A percentile compares a stretch with the other conserved stretches of the same genome.
Conservation (phyloP, 768 basidiomycete genomes). For the Neoboletus brunneissimus region DNA sequence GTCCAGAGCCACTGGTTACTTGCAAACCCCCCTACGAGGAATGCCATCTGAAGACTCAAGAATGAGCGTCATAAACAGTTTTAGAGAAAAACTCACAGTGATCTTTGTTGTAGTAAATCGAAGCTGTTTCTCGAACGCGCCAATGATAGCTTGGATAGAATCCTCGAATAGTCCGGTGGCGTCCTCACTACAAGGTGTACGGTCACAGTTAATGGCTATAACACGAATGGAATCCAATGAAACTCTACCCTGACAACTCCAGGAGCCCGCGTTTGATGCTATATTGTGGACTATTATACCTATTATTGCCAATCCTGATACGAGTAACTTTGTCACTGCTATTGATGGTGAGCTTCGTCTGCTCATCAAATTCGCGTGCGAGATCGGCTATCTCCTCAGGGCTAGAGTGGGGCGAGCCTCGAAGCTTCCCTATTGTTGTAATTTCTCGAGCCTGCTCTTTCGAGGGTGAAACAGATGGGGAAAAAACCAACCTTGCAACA, state of each 20-base stretch:
- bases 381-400: conserved; percentile 3
- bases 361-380: conserved; percentile 6
- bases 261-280: conserved; percentile 6
- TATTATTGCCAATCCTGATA: not conserved
- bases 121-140: conserved; percentile 12
- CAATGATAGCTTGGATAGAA: conserved; percentile 10
- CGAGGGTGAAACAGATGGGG: not conserved
- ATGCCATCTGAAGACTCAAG: conserved; percentile 3
- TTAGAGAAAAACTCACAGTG: not conserved
- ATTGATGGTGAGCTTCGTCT: conserved; percentile 6
- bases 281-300: conserved; percentile 1
- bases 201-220: not conserved
- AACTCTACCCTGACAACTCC: conserved; percentile 6
- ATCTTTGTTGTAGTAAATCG: not conserved
- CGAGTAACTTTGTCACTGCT: not conserved
- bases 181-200: not conserved
- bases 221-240: not conserved
- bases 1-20: conserved; percentile 7
- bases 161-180: conserved; percentile 5
- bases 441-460: not conserved
- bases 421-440: conserved; percentile 1
- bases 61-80: not conserved
- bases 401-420: not conserved
- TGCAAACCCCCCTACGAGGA: conserved; percentile 11
- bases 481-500: conserved; percentile 32